Conservation (phyloP, 2,329 filamentous ascomycete genomes). For the Alternaria panax region DNA sequence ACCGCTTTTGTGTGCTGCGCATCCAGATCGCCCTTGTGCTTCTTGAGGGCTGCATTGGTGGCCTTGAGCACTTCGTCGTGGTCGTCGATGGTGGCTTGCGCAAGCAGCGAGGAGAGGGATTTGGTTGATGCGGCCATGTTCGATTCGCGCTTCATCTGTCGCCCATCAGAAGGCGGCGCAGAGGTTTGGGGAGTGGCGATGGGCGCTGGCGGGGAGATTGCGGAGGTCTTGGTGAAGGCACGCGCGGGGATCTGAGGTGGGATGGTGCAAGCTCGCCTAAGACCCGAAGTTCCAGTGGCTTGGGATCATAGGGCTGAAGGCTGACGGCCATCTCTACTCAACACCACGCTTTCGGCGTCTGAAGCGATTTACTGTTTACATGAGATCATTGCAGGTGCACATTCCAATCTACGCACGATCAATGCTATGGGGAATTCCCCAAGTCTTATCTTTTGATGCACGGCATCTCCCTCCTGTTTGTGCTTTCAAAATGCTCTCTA, state of each 20-base stretch:
- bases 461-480: background rate
- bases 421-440: background rate
- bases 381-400: background rate
- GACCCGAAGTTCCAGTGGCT: slow-evolving; percentile 15
- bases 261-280: slow-evolving; percentile 38
- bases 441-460: background rate
- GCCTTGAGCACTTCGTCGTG: slow-evolving; percentile 76
- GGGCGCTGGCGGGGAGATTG: slow-evolving; percentile 25
- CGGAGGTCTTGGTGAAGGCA: slow-evolving; percentile 34
- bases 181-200: slow-evolving; percentile 2
- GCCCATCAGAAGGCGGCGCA: slow-evolving; percentile 32
- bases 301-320: slow-evolving; percentile 14
- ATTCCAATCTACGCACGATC: background rate
- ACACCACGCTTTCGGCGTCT: background rate
- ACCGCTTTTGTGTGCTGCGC: slow-evolving; percentile 75
- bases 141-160: slow-evolving; percentile 20
- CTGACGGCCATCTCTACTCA: background rate
- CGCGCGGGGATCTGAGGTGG: slow-evolving; percentile 42
- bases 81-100: slow-evolving; percentile 68
- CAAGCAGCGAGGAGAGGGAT: slow-evolving; percentile 64
- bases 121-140: slow-evolving; percentile 52
- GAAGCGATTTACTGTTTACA: background rate
- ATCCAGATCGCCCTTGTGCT: slow-evolving; percentile 64
- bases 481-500: background rate
- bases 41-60: slow-evolving; percentile 64